Conservation (phyloP, 176 grass and related monocot species). For the Lolium rigidum region DNA sequence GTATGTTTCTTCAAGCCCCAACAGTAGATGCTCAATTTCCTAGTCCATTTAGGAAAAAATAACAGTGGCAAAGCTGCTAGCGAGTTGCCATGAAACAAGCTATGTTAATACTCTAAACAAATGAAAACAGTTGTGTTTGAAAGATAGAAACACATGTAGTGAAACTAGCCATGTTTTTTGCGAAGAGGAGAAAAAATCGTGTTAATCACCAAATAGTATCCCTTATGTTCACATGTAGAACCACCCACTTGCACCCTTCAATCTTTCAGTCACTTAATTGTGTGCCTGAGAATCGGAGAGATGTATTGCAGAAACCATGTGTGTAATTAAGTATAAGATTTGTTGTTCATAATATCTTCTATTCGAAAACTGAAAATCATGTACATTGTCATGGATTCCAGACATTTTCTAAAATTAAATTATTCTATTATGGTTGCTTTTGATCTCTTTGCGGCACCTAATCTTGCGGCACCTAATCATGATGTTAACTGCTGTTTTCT, state of each 20-base stretch:
- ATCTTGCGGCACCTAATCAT: not conserved
- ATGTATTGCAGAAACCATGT: not conserved
- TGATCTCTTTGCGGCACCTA: not conserved
- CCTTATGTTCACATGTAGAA: not conserved
- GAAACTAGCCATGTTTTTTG: not conserved
- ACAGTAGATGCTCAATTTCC: not conserved
- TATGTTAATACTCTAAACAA: not conserved
- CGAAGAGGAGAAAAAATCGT: not conserved
- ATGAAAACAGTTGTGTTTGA: not conserved
- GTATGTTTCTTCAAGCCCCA: not conserved
- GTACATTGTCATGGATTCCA: too few species aligned
- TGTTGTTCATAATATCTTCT: conserved; percentile 10
- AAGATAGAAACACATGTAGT: not conserved
- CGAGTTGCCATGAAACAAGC: not conserved
- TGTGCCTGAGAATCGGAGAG: not conserved
- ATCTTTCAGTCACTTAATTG: not conserved
- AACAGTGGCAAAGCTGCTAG: not conserved
- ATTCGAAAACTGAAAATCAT: not conserved
- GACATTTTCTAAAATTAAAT: not conserved
- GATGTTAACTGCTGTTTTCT: conserved; percentile 9
- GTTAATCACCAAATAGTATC: not conserved
- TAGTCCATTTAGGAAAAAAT: not conserved
- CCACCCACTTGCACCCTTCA: not conserved
- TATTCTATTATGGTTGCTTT: not conserved
- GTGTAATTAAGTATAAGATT: not conserved